Percentiles rank a stretch among this genome's conserved stretches.
Conservation (phyloP, 2,329 filamentous ascomycete species). For the Apiospora koreana region DNA sequence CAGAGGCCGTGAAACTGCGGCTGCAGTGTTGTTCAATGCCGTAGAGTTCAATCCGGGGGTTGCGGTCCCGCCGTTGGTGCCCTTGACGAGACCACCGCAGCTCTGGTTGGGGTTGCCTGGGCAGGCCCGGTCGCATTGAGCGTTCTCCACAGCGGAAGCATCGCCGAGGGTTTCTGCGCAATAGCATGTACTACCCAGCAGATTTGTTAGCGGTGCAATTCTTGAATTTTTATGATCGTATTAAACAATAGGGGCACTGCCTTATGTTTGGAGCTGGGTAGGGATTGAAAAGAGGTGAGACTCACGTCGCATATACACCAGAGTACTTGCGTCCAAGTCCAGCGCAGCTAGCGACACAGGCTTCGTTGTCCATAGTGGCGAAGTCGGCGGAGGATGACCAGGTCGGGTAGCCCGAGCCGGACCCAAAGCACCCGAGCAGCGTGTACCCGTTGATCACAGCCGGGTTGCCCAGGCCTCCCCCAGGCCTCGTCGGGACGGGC, state of each 20-base stretch:
- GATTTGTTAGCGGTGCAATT: neutral
- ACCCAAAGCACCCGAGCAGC: conserved; percentile 42
- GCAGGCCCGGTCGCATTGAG: conserved; percentile 40
- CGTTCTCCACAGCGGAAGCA: conserved; percentile 37
- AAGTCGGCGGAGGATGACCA: conserved; percentile 34
- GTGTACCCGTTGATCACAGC: conserved; percentile 22
- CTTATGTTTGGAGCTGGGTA: neutral
- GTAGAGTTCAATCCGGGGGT: conserved; percentile 16
- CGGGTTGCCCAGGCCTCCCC: conserved; percentile 18
- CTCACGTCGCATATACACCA: conserved; percentile 38
- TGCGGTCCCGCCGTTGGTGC: neutral
- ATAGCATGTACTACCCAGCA: conserved; percentile 39
- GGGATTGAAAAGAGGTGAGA: conserved; percentile 5
- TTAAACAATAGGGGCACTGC: neutral
- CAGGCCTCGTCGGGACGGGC: conserved; percentile 22
- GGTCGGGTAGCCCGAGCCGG: conserved; percentile 34
- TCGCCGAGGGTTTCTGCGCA: conserved; percentile 44
- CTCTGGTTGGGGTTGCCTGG: conserved; percentile 40
- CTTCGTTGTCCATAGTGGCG: conserved; percentile 40
- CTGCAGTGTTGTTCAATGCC: neutral
- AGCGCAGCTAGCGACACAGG: conserved; percentile 40
- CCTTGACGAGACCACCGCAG: conserved; percentile 41
- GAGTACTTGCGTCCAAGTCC: conserved; percentile 36
- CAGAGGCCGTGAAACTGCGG: neutral
- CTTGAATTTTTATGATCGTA: neutral